Base-by-base conservation (phyloP, 176 grass and related monocot species). In the Bonia amplexicaulis region DNA sequence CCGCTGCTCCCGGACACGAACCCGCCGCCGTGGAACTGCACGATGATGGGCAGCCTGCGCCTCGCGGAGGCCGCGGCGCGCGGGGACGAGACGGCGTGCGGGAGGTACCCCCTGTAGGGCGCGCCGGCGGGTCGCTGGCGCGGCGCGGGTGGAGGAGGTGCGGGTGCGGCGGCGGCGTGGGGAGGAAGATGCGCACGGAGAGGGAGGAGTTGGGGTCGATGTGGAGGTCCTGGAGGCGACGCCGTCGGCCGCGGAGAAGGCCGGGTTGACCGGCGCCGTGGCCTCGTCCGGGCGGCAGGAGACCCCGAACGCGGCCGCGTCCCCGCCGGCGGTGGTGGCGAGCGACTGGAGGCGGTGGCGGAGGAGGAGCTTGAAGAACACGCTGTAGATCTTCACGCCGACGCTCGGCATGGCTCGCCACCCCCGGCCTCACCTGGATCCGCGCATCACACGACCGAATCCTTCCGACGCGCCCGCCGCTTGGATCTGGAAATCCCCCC, bases 331-430 rank as follows among this genome's bases (percentile, higher is more conserved):
- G 26, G 63, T 68, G 63, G 53, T 33, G 13, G 82, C 58, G 67
- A 95, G 93, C 17, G 90, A 77, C 64, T 97, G 92, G 55, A 97
- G 92, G 73, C 90, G 90, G 90, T 94, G 95, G 78, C 91, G 93
- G 27, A 97, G 80, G 16, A 94, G 82, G 26, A 97, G 78, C 90
- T 97, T 97, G 92, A 97, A 97, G 92, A 97, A 97, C 64, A 97
- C 92, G 84, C 95, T 97, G 90, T 97, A 97, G 79, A 97, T 87
- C 86, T 97, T 92, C 68, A 97, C 95, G 68, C 86, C 95, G 77
- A 97, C 86, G 74, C 88, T 87, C 84, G 95, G 95, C 92, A 97
- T 97, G 86, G 73, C 84, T 83, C 63, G 47, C 81, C 45, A 20
- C 68, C 45, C 29, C 23, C 23, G 49, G 13, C 73, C 69, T 79